Evolutionary conservation across 2,329 filamentous ascomycete genomes (phyloP).

Genomic region (Verticillium albo-atrum): DNA sequence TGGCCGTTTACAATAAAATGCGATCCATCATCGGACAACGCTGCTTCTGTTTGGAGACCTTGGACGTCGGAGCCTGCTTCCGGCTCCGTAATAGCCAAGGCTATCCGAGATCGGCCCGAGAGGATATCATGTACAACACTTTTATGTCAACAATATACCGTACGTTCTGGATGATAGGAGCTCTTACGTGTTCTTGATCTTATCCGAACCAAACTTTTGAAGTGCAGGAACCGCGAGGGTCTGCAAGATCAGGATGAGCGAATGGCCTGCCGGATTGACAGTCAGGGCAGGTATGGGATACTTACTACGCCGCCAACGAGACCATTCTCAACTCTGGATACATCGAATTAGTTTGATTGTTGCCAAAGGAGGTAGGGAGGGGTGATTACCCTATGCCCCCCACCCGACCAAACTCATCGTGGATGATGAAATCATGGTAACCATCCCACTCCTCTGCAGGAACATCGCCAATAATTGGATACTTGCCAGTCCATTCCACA

Average conservation of each 20-base stretch:
- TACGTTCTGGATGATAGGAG: slow-evolving; percentile 16
- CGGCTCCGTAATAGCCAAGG: slow-evolving; percentile 15
- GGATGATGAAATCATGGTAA: slow-evolving; percentile 30
- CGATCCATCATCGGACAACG: slow-evolving; percentile 6
- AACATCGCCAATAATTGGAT: slow-evolving; percentile 19
- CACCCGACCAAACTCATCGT: slow-evolving; percentile 27
- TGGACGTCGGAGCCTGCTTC: slow-evolving; percentile 14
- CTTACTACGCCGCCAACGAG: slow-evolving; percentile 9
- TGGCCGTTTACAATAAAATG: slow-evolving; percentile 55
- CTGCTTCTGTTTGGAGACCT: slow-evolving; percentile 10
- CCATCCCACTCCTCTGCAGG: slow-evolving; percentile 27
- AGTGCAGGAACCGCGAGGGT: slow-evolving; percentile 12
- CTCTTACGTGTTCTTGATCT: slow-evolving; percentile 17
- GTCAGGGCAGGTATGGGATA: neutral
- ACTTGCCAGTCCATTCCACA: slow-evolving; percentile 2
- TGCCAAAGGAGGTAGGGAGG: too few relatives aligned
- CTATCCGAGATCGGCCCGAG: slow-evolving; percentile 26
- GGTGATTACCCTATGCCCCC: slow-evolving; percentile 13
- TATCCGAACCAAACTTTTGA: slow-evolving; percentile 18
- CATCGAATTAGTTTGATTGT: slow-evolving; percentile 11
- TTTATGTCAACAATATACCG: slow-evolving; percentile 2
- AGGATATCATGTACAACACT: slow-evolving; percentile 25
- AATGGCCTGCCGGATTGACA: too few relatives aligned
- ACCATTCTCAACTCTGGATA: slow-evolving; percentile 9
- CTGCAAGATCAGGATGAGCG: neutral